Percentiles rank a stretch among this genome's conserved stretches.
phyloP scores from a whole-genome alignment of 441 rosid species.

The Populus hybrid region DNA sequence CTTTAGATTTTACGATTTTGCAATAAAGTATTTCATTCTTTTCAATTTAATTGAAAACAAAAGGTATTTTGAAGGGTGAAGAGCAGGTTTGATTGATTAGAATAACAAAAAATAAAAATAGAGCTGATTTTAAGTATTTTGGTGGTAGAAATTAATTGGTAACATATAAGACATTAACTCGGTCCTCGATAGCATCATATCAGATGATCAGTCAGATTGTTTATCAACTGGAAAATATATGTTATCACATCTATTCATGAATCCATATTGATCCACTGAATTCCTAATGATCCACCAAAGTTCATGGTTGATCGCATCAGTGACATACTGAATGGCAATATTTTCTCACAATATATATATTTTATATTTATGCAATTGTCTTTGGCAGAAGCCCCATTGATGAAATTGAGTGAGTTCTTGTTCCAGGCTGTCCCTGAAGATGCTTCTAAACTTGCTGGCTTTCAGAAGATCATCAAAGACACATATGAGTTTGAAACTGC shows the following conservation, averaged over 20 bases:
- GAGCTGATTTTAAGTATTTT: not conserved
- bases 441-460: constrained; percentile 82
- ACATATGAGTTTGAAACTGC: constrained; percentile 75
- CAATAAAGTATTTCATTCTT: not conserved
- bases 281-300: not conserved
- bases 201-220: not conserved
- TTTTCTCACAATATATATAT: not conserved
- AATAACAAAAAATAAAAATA: not conserved
- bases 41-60: not conserved
- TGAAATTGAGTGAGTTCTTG: constrained; percentile 4
- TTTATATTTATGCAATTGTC: not conserved
- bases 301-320: not conserved
- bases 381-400: constrained; percentile 4
- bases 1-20: not conserved
- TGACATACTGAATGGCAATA: not conserved
- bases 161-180: not conserved
- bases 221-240: not conserved
- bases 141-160: not conserved
- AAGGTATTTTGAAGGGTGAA: not conserved
- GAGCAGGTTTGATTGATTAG: not conserved
- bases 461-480: constrained; percentile 67
- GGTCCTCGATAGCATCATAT: not conserved
- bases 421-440: constrained; percentile 93
- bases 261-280: not conserved
- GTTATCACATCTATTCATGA: not conserved